These are phyloP conservation scores for Fusarium setosum DNA, from an alignment of 2,329 filamentous ascomycete genomes.

Conservation along the genomic window DNA sequence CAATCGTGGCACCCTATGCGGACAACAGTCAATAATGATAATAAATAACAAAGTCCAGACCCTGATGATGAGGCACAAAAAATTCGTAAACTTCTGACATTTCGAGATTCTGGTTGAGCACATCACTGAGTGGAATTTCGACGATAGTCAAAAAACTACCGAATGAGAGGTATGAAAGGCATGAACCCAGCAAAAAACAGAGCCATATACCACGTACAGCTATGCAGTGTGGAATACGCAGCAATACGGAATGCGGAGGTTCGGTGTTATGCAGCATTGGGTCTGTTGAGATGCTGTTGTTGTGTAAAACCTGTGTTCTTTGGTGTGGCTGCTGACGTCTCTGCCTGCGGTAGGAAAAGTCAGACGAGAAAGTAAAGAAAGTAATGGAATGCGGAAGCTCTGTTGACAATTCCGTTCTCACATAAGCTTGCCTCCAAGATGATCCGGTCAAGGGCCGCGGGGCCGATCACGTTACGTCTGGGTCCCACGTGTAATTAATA, in stretches of 20 bases:
- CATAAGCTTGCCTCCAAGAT: background rate
- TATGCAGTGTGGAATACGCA: background rate
- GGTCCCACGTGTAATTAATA: background rate
- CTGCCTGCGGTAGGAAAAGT: no score
- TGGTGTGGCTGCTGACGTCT: no score
- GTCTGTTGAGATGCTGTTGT: background rate
- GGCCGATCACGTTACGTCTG: constrained; percentile 7
- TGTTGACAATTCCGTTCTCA: background rate
- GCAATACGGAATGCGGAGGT: background rate
- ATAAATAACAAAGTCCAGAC: background rate
- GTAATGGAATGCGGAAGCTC: background rate
- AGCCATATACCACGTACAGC: background rate
- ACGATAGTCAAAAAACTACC: background rate
- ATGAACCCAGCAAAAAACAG: background rate
- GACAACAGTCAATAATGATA: background rate
- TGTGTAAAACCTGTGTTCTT: no score
- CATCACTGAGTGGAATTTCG: background rate
- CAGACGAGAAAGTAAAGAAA: no score
- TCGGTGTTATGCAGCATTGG: background rate
- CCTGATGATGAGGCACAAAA: background rate
- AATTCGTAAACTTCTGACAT: background rate
- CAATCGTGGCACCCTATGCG: no score
- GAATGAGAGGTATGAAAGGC: background rate
- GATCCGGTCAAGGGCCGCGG: constrained; percentile 2
- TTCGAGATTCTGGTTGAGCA: background rate